Evolutionary conservation across 2,329 filamentous ascomycete species (phyloP), one percentile per base, ranked within the genome.

Genomic region (Colletotrichum sp.): DNA sequence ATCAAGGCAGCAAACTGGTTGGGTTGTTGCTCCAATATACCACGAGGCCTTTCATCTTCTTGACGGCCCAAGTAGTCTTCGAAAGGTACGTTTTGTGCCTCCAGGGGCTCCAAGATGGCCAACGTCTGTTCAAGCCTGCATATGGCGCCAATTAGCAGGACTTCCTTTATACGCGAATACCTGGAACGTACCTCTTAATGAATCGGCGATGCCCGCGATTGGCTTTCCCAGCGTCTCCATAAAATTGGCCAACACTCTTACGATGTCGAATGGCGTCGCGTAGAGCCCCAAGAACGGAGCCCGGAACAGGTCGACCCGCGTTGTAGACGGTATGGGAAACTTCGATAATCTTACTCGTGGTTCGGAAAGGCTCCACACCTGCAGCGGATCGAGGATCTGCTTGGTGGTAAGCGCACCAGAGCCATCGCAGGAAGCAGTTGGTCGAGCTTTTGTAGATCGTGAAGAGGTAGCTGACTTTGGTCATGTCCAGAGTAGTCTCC

Each of bases 331-430:
- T n/a, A n/a, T 1, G 39, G 1, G 39, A 49, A 4, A 49, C 39
- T n/a, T 49, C 1, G 39, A 49, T 49, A 0, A 49, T 49, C 9
- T n/a, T 49, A 0, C 39, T 0, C 0, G 9, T 49, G 18, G 0
- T 49, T 49, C 0, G 0, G 39, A 49, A 49, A 49, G 39, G 39
- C 39, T 49, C 1, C 0, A n/a, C 39, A 0, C 39, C 39, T 49
- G 39, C 39, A 49, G 39, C 39, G 39, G 9, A 49, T 49, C 39
- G 39, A 44, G 39, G 39, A 1, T 49, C 39, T 49, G 18, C 39
- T 49, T 49, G 39, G 39, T 49, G 39, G 0, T 49, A 49, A 1
- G 39, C 18, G 39, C 39, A 49, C 39, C 39, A 49, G 1, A 49
- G 9, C 39, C 39, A 49, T 49, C 39, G 18, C 39, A 49, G 0